Evolutionary conservation across 306 rosid genomes (phyloP).

Genomic region (Morella rubra): DNA sequence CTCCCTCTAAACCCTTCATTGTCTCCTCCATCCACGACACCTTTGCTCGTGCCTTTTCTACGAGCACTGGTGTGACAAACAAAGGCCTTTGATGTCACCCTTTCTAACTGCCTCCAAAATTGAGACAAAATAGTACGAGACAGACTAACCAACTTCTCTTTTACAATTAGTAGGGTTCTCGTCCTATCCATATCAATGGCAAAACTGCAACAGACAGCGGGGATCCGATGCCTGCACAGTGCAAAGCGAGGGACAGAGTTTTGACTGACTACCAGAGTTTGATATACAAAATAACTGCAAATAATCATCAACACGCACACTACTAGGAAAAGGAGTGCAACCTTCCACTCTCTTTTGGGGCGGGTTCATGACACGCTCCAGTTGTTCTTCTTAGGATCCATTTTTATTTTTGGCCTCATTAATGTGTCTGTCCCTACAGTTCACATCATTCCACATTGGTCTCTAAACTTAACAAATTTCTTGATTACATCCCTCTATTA

Average conservation of each 20-base stretch:
- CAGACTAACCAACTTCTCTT: slow-evolving; percentile 32
- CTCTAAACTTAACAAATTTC: too few species aligned
- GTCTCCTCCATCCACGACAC: slow-evolving; percentile 24
- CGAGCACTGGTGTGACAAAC: neutral
- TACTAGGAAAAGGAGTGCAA: neutral
- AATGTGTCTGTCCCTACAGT: too few species aligned
- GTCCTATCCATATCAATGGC: slow-evolving; percentile 22
- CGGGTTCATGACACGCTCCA: neutral
- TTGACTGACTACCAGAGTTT: slow-evolving; percentile 38
- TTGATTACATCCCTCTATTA: too few species aligned
- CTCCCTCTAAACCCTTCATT: slow-evolving; percentile 32
- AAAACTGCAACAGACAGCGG: slow-evolving; percentile 41
- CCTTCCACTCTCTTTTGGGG: neutral
- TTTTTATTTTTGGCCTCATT: too few species aligned
- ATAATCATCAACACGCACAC: slow-evolving; percentile 8
- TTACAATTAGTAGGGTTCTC: slow-evolving; percentile 24
- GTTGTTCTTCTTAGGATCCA: too few species aligned
- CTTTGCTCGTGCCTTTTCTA: neutral
- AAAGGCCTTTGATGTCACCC: neutral
- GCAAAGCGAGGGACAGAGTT: slow-evolving; percentile 22
- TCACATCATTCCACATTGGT: too few species aligned
- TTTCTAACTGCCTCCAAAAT: slow-evolving; percentile 20
- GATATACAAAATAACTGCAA: slow-evolving; percentile 29
- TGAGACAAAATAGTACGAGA: slow-evolving; percentile 48
- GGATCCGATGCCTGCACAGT: slow-evolving; percentile 30